Evolutionary conservation across 2,329 filamentous ascomycete genomes (phyloP).

Genomic region (Pezicula radicicola): DNA sequence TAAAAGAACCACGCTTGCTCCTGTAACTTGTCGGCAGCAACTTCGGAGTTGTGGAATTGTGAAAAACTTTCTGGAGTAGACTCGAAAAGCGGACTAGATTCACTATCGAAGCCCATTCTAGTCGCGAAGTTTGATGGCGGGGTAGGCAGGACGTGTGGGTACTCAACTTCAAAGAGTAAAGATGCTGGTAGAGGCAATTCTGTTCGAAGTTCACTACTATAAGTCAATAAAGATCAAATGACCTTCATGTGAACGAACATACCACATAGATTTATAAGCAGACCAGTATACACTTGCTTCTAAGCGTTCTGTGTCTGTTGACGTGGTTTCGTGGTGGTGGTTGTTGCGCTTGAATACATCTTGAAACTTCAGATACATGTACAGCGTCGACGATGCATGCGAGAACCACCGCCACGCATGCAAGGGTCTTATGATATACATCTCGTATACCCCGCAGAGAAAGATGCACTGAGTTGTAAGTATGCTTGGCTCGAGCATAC

Average conservation of each 20-base stretch:
- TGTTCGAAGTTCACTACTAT: constrained; percentile 4
- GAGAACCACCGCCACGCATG: constrained; percentile 28
- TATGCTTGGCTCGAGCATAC: constrained; percentile 26
- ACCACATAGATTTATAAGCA: constrained; percentile 5
- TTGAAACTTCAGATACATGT: constrained; percentile 4
- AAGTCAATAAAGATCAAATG: not conserved
- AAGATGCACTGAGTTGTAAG: constrained; percentile 35
- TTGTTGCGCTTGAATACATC: not conserved
- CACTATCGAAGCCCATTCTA: not conserved
- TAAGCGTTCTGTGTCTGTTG: not conserved
- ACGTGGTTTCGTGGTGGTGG: not conserved
- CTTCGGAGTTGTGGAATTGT: not conserved
- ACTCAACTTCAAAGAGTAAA: constrained; percentile 1
- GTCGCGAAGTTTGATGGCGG: constrained; percentile 2
- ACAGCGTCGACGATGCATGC: constrained; percentile 1
- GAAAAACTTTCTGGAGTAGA: not conserved
- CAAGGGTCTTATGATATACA: constrained; percentile 36
- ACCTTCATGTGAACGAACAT: too few relatives aligned
- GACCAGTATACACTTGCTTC: constrained; percentile 6
- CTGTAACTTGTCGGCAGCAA: not conserved
- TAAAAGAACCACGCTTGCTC: not conserved
- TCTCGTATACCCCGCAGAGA: constrained; percentile 36
- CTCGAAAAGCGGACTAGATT: not conserved
- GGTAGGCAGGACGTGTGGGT: constrained; percentile 4
- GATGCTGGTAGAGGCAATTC: constrained; percentile 3